Evolutionary conservation across 352 stramenopile species (phyloP), one percentile per base, ranked within the genome.

Genomic region (Aphanomyces cochlioides): DNA sequence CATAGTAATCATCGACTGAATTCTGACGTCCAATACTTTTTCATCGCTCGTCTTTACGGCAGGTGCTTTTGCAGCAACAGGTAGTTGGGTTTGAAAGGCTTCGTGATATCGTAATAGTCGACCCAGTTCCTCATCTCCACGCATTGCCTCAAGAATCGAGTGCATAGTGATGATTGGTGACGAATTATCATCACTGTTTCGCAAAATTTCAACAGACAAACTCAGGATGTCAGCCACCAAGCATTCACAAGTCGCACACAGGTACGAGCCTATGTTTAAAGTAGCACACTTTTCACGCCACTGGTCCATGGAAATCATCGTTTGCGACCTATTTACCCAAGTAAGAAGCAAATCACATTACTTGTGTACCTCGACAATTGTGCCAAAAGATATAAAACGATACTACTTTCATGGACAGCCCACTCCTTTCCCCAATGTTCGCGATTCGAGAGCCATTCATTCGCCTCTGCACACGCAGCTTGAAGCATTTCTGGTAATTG

Each of bases 231-330:
- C 63, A 12, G 63, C 63, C 4, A 47, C 63, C 15, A 69, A 60
- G 47, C 63, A 69, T 47, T 69, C 63, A n/a, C 40, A 69, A n/a
- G 63, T 69, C 15, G 63, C 63, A 21, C 63, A 69, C 40, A 69
- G 28, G 17, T 69, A 69, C 5, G 63, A 47, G 6, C 63, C 63
- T 3, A 69, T 15, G 17, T 60, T 50, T 28, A 69, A 21, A n/a
- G 63, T 15, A 10, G 40, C 12, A 34, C 47, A 61, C 34, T 21
- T 43, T 8, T 69, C 47, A 3, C 63, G 15, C 63, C 63, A 69
- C 21, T 54, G 13, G 6, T 39, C 60, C n/a, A 58, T 58, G 7
- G 50, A 58, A 28, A 19, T 19, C 50, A 12, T 19, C 15, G 15
- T 58, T 10, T 36, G 19, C 15, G 15, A 58, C 8, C 15, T 19